Evolutionary conservation across 768 basidiomycete species (phyloP), one percentile per base, ranked within the genome.

Genomic region (Russula virescens): DNA sequence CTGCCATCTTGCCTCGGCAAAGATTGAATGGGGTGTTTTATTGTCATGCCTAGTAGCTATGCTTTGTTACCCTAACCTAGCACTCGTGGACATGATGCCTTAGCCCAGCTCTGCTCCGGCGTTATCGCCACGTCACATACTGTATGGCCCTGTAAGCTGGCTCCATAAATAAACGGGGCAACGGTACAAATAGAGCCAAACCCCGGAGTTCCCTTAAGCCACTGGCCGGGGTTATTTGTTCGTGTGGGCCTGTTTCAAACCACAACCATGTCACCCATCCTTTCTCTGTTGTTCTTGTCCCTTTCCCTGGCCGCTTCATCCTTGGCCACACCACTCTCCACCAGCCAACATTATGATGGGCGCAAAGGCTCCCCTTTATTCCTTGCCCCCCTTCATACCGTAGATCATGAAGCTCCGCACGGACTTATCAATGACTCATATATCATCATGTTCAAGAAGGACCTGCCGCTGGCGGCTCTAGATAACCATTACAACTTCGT

Each of bases 401-500:
- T 81, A 58, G 80, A 77, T 42, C 76, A 76, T 43, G 76, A 83
- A 65, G 86, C 88, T 70, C 81, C 84, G 57, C 85, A 89, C 74
- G 85, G 86, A 55, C 78, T 83, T 60, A 77, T 95, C 72, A 86
- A 89, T 77, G 88, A 95, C 79, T 90, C 91, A n/a, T 98, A 98
- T 78, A 93, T 98, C 66, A 84, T 98, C 73, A 81, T 94, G 72
- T 80, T 98, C 66, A 93, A 91, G 81, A 80, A 85, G 62, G 85
- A 83, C 60, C 66, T 87, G 14, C 78, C 84, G 5, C 69, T 79
- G 10, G 73, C 78, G 19, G 75, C 86, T 45, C 78, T 88, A 72
- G 75, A 83, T 69, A 89, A 87, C 74, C 94, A 96, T 73, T 75
- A 94, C 74, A 87, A 87, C 73, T 86, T 89, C 75, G 75, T 97